Base-by-base conservation (phyloP, 331 rosid genomes). In the Quercus lobata region DNA sequence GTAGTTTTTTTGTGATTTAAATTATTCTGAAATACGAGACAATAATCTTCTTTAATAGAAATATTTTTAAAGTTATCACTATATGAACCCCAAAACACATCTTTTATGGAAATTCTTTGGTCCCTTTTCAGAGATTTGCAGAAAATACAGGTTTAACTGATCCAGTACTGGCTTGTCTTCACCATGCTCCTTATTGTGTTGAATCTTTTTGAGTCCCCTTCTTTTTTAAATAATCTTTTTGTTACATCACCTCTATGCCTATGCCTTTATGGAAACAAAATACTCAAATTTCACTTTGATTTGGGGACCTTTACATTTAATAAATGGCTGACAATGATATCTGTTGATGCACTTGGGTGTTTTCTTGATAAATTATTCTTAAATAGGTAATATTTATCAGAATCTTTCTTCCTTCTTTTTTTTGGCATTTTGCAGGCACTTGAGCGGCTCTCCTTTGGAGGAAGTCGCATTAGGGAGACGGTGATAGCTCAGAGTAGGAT, bases 401-500 rank as follows among this genome's bases (percentile, higher is more conserved):
- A 68, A 34, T 35, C 25, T 9, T 55, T 74, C 14, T 41, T 41
- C 49, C 14, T 41, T 8, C 11, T 41, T 9, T 8, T 65, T 63
- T 73, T 7, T 8, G 10, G 53, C 61, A 34, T 58, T 83, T 74
- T 66, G 57, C 88, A 96, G 99, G 99, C 92, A 77, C 90, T 95
- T 17, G 93, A 95, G 80, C 96, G 98, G 44, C 76, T 90, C 76
- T 91, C 97, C 16, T 89, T 90, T 44, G 94, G 96, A 61, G 82
- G 34, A 76, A 88, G 91, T 81, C 82, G 84, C 74, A 89, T 96
- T 66, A 82, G 87, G 83, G 93, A 93, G 72, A 89, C 99, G 3
- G 77, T 96, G 84, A 77, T 86, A 19, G 99, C 97, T 30, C 96
- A 96, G 87, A 90, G 89, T 84, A 89, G 93, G 85, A 90, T 95